Base-by-base conservation (phyloP, 2,329 filamentous ascomycete species). In the Bipolaris cookei region DNA sequence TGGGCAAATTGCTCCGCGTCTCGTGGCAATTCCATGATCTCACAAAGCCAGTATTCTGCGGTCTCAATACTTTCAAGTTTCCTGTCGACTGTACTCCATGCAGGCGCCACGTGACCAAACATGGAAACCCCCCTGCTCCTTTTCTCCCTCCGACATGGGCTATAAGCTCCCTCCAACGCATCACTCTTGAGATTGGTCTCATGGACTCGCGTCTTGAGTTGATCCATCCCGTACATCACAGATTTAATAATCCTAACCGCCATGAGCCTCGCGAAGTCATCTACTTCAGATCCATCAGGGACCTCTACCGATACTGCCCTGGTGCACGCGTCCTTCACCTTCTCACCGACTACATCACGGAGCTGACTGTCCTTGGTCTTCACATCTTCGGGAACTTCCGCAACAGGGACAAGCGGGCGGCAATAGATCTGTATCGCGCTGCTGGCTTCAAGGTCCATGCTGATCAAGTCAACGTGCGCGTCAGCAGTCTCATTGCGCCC, bases 1-100 rank as follows among this genome's bases (percentile, higher is more conserved):
- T 51, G 42, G 2, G 5, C 34, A 38, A 51, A 13, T 18, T 45
- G 3, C 25, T 41, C 10, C 34, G 48, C 32, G 50, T 64, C 30
- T 58, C 56, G 7, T 37, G 23, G 5, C 21, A 44, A 3, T 62
- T 65, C 34, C 18, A 20, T 5, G 7, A n/a, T 3, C 44, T 58
- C 46, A 56, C 58, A 41, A 58, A 44, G 13, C 16, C 43, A 2
- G 58, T 55, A 6, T 62, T 65, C 54, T 65, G 64, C 42, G 52
- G 58, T 16, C 1, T 32, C 30, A 59, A 55, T 20, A 7, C 11
- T 10, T 59, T 62, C 50, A 14, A 59, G 16, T 50, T 56, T 49
- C 21, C 37, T 8, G 3, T 18, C 18, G 3, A n/a, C 6, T 25
- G 14, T 13, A 6, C n/a, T 10, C 10, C 1, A 4, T 4, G 10